Percentiles rank a stretch among this genome's conserved stretches.
These are phyloP conservation scores for Pulveroboletus frians DNA, from an alignment of 768 basidiomycete genomes.

Conservation along the genomic window DNA sequence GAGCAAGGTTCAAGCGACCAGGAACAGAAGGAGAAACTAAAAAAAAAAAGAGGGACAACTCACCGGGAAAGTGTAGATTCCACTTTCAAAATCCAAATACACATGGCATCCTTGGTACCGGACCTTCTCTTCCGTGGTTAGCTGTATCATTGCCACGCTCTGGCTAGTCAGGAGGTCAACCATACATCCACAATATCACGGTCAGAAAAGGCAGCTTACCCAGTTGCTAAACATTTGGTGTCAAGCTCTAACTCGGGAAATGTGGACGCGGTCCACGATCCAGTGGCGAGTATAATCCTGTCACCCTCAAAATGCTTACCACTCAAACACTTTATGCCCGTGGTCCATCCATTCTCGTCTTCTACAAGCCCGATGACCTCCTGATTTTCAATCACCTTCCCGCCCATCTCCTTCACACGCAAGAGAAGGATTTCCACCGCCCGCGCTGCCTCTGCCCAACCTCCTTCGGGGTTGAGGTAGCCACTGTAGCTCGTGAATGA, in stretches of 20 bases:
- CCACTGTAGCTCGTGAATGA: constrained; percentile 35
- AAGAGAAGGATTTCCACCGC: constrained; percentile 53
- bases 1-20: not conserved
- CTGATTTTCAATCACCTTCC: constrained; percentile 53
- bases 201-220: constrained; percentile 43
- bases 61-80: constrained; percentile 84
- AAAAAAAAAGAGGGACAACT: constrained; percentile 14
- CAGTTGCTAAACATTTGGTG: constrained; percentile 65
- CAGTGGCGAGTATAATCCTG: constrained; percentile 64
- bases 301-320: constrained; percentile 53
- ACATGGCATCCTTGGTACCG: constrained; percentile 61
- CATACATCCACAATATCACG: not conserved
- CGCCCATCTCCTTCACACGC: constrained; percentile 56
- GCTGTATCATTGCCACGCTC: constrained; percentile 68
- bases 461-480: constrained; percentile 72
- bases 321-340: constrained; percentile 59
- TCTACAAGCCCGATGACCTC: constrained; percentile 48
- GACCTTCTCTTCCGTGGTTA: constrained; percentile 64
- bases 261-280: constrained; percentile 81
- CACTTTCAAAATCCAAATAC: constrained; percentile 64
- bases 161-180: constrained; percentile 47
- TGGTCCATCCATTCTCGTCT: constrained; percentile 36
- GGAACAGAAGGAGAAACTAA: not conserved
- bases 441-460: constrained; percentile 79
- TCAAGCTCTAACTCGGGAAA: constrained; percentile 58